A percentile compares a stretch with the other conserved stretches of the same genome.
Conservation (phyloP, 148 eudicot genomes). For the Drosera capensis region DNA sequence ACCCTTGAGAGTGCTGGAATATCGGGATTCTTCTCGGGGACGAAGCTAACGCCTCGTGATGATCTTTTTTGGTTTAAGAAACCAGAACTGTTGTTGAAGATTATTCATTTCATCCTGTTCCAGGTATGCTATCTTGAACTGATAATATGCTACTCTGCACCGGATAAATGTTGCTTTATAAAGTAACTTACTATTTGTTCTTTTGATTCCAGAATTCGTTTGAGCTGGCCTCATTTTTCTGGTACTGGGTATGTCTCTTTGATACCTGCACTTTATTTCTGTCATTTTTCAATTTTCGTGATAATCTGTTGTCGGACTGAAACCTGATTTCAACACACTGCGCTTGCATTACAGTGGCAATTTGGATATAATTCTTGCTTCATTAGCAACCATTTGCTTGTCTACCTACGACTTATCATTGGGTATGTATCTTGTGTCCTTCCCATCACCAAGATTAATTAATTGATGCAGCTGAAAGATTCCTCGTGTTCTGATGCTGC, state of each 20-base stretch:
- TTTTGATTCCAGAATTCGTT: conserved; percentile 65
- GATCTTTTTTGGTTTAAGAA: conserved; percentile 96
- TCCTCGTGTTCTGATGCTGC: neutral
- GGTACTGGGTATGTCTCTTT: conserved; percentile 82
- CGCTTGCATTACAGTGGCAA: conserved; percentile 67
- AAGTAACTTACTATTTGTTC: neutral
- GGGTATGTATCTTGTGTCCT: conserved; percentile 33
- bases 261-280: neutral
- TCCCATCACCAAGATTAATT: neutral
- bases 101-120: conserved; percentile 94
- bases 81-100: conserved; percentile 59
- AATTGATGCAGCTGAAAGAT: neutral
- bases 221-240: conserved; percentile 95
- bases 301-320: neutral
- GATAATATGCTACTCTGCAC: neutral
- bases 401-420: conserved; percentile 68
- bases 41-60: conserved; percentile 72
- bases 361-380: conserved; percentile 93
- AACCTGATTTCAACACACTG: neutral
- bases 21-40: conserved; percentile 40
- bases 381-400: conserved; percentile 67
- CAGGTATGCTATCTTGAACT: conserved; percentile 41
- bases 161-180: neutral
- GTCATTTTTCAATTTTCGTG: neutral
- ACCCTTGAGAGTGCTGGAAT: conserved; percentile 79